phyloP scores from a whole-genome alignment of 2,329 filamentous ascomycete species.

The Fusarium metavorans region DNA sequence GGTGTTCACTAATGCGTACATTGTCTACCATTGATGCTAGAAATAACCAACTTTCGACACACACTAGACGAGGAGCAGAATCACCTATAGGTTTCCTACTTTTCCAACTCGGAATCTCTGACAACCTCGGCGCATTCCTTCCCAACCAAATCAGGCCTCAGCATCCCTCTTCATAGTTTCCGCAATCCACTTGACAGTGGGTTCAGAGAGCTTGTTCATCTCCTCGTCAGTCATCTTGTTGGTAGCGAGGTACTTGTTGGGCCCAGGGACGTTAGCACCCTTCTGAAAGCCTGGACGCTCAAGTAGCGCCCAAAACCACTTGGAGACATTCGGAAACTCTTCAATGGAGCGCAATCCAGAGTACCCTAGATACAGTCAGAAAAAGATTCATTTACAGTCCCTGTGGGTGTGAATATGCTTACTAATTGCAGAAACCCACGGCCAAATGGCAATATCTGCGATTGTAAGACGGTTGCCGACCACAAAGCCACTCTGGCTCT shows the following conservation, averaged over 20 bases:
- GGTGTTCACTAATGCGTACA: too few relatives aligned
- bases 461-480: conserved; percentile 77
- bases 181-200: conserved; percentile 72
- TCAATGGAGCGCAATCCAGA: conserved; percentile 66
- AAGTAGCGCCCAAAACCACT: conserved; percentile 80
- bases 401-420: conserved; percentile 27
- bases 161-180: conserved; percentile 75
- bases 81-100: too few relatives aligned
- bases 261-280: conserved; percentile 77
- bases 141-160: neutral
- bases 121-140: too few relatives aligned
- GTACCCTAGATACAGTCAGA: conserved; percentile 24
- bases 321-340: conserved; percentile 79
- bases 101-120: too few relatives aligned
- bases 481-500: conserved; percentile 66
- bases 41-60: too few relatives aligned
- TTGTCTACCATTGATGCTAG: too few relatives aligned
- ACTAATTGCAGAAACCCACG: conserved; percentile 74
- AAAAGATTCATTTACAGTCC: too few relatives aligned
- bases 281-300: conserved; percentile 79
- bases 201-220: conserved; percentile 67
- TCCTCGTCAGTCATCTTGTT: conserved; percentile 60
- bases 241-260: conserved; percentile 69
- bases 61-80: too few relatives aligned
- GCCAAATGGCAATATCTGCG: conserved; percentile 84